Percentiles rank a stretch among this genome's conserved stretches.
Evolutionary conservation across 2,329 filamentous ascomycete species (phyloP).

Genomic region (Thermomyces lanuginosus): DNA sequence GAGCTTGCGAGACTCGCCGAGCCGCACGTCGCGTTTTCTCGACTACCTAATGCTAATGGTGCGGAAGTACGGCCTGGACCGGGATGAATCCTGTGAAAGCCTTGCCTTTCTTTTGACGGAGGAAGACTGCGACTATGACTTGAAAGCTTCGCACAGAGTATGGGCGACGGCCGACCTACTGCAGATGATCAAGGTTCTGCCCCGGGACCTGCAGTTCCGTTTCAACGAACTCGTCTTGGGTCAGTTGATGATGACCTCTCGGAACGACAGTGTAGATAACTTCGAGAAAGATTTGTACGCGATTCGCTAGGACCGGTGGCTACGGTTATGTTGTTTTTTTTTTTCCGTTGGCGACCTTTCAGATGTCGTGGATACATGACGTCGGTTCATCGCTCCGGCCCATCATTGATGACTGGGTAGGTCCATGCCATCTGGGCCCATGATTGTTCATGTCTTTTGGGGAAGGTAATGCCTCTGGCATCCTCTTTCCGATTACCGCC

Average conservation of each 20-base stretch:
- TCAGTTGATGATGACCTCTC: conserved; percentile 18
- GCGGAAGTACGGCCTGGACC: conserved; percentile 17
- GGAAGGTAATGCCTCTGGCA: too few species aligned
- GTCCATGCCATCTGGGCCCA: too few species aligned
- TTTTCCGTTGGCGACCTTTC: too few species aligned
- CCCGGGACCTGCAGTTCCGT: conserved; percentile 21
- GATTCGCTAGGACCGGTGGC: too few species aligned
- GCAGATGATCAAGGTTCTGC: conserved; percentile 19
- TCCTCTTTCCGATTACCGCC: too few species aligned
- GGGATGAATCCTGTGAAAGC: conserved; percentile 22
- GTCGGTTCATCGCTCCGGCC: too few species aligned
- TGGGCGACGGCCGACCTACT: conserved; percentile 24
- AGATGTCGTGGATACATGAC: too few species aligned
- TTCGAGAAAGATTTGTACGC: conserved; percentile 20
- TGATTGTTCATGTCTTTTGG: too few species aligned
- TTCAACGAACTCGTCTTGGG: conserved; percentile 25
- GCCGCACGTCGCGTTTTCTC: conserved; percentile 20
- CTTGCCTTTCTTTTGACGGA: conserved; percentile 24
- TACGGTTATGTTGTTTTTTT: too few species aligned
- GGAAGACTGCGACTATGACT: conserved; percentile 19
- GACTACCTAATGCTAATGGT: conserved; percentile 12
- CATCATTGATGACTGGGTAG: too few species aligned
- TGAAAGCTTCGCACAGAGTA: conserved; percentile 20
- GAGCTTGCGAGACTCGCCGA: conserved; percentile 17
- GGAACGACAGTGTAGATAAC: conserved; percentile 16